phyloP scores from a whole-genome alignment of 2,329 filamentous ascomycete species.

The Microdochium paspali region DNA sequence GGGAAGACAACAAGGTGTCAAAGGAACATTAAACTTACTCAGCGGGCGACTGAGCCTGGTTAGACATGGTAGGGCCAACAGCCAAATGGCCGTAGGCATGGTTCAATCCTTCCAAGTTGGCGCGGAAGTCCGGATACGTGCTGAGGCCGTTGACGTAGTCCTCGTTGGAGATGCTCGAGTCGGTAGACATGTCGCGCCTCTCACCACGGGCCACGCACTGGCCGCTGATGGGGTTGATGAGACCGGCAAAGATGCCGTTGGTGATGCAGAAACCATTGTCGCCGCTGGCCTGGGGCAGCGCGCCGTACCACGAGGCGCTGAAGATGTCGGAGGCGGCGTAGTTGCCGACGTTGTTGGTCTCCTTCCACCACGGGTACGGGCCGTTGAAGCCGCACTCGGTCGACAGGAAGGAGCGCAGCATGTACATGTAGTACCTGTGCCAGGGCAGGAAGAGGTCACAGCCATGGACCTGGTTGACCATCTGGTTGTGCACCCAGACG shows the following conservation, averaged over 20 bases:
- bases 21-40: slow-evolving; percentile 5
- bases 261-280: slow-evolving; percentile 15
- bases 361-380: slow-evolving; percentile 23
- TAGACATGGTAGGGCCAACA: slow-evolving; percentile 19
- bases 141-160: not conserved
- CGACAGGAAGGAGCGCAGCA: slow-evolving; percentile 18
- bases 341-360: slow-evolving; percentile 21
- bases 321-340: slow-evolving; percentile 17
- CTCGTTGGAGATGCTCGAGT: not conserved
- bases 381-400: slow-evolving; percentile 21
- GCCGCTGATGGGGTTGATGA: not conserved
- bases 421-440: slow-evolving; percentile 22
- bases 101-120: slow-evolving; percentile 11
- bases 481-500: slow-evolving; percentile 18
- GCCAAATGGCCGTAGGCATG: slow-evolving; percentile 23
- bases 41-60: slow-evolving; percentile 17
- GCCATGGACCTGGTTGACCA: slow-evolving; percentile 20
- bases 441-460: slow-evolving; percentile 20
- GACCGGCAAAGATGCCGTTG: slow-evolving; percentile 8
- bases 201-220: not conserved
- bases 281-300: slow-evolving; percentile 6
- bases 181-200: not conserved
- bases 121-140: slow-evolving; percentile 3
- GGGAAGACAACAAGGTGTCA: no score
- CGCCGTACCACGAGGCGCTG: slow-evolving; percentile 18